phyloP scores from a whole-genome alignment of 164 flowering plant genomes.

The Tetrastigma voinierianum region DNA sequence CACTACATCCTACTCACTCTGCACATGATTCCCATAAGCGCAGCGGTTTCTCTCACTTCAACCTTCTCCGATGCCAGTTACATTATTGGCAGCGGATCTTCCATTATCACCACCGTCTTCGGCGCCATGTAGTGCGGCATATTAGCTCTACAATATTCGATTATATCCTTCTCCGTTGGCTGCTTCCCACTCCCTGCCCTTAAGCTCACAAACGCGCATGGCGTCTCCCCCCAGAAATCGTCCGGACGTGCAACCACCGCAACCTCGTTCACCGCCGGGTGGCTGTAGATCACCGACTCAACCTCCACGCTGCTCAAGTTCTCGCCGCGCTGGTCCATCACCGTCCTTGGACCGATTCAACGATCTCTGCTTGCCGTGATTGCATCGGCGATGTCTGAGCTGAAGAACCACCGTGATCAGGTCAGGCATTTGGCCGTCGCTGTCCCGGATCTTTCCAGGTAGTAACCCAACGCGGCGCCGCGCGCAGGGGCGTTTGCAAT shows the following conservation, averaged over 20 bases:
- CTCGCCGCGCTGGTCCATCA: conserved; percentile 33
- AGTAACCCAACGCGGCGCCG: too few relatives aligned
- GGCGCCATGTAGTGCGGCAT: conserved; percentile 62
- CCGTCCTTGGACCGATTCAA: conserved; percentile 32
- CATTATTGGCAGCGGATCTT: conserved; percentile 52
- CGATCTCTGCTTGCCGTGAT: conserved; percentile 26
- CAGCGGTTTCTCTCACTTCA: conserved; percentile 45
- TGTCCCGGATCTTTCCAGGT: conserved; percentile 30
- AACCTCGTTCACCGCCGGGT: conserved; percentile 45
- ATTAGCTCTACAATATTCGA: conserved; percentile 32
- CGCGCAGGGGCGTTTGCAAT: too few relatives aligned
- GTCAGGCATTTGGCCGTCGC: conserved; percentile 19
- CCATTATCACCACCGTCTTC: conserved; percentile 38
- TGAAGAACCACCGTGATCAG: conserved; percentile 27
- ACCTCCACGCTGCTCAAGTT: conserved; percentile 37
- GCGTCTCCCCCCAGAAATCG: conserved; percentile 56
- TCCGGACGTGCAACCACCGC: conserved; percentile 57
- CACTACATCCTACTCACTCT: background rate
- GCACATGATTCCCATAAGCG: conserved; percentile 24
- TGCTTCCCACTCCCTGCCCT: conserved; percentile 6
- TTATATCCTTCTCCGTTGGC: conserved; percentile 36
- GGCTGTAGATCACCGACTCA: conserved; percentile 21
- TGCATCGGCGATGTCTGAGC: conserved; percentile 33
- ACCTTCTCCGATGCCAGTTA: conserved; percentile 59
- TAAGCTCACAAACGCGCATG: conserved; percentile 54